Evolutionary conservation across 768 basidiomycete species (phyloP).

Genomic region (Clathrus columnatus): DNA sequence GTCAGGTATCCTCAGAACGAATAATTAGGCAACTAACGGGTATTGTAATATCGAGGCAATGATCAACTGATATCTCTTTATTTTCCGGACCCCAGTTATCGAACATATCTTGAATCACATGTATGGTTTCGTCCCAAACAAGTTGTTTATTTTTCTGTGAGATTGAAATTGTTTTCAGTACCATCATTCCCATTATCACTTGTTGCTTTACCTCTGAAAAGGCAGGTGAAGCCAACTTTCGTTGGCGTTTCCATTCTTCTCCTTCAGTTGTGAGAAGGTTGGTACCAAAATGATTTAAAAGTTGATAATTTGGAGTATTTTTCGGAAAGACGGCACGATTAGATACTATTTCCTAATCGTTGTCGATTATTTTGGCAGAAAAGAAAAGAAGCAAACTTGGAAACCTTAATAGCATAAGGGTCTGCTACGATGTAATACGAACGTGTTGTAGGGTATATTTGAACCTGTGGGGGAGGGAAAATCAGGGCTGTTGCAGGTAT

Average conservation of each 20-base stretch:
- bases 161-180: no score
- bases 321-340: conserved; percentile 49
- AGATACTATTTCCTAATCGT: conserved; percentile 42
- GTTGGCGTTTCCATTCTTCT: conserved; percentile 56
- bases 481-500: background rate
- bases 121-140: conserved; percentile 39
- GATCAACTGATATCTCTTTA: conserved; percentile 32
- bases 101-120: conserved; percentile 37
- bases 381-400: background rate
- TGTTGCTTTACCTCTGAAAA: conserved; percentile 45
- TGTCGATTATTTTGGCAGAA: background rate
- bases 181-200: background rate
- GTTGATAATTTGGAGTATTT: conserved; percentile 36
- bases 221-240: conserved; percentile 54
- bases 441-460: background rate
- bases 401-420: background rate
- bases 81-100: conserved; percentile 38
- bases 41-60: conserved; percentile 44
- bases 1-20: no score
- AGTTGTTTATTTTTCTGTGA: conserved; percentile 31
- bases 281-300: conserved; percentile 42
- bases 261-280: conserved; percentile 62
- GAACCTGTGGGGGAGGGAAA: no score
- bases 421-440: background rate
- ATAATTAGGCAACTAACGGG: conserved; percentile 40